phyloP scores from a whole-genome alignment of 1,284 basidiomycete species.

The Pseudozyma flocculosa region DNA sequence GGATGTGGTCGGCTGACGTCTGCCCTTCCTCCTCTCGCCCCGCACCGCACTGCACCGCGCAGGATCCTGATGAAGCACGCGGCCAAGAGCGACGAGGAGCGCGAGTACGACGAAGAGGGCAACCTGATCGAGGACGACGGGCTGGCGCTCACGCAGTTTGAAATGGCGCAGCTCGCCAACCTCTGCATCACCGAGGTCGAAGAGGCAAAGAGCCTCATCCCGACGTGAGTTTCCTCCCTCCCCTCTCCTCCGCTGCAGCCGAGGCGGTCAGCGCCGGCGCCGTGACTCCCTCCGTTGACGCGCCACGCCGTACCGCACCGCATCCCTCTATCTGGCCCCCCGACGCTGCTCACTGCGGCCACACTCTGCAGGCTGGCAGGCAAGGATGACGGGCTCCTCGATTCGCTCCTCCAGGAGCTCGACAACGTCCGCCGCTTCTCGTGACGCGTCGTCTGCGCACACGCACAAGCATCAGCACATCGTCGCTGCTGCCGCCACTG shows the following conservation, averaged over 20 bases:
- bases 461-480: too few species aligned
- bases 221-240: constrained; percentile 62
- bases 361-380: constrained; percentile 68
- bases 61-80: constrained; percentile 37
- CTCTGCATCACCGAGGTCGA: constrained; percentile 82
- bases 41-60: neutral
- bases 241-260: too few species aligned
- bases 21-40: neutral
- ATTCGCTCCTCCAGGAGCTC: constrained; percentile 78
- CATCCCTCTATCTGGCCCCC: too few species aligned
- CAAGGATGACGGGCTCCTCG: constrained; percentile 80
- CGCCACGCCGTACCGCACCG: too few species aligned
- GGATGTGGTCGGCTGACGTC: too few species aligned
- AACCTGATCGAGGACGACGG: constrained; percentile 63
- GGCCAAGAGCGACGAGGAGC: constrained; percentile 23
- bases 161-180: constrained; percentile 88
- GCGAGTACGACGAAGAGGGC: constrained; percentile 27
- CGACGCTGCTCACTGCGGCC: too few species aligned
- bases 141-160: constrained; percentile 78
- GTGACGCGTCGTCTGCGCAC: too few species aligned
- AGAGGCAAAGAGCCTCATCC: constrained; percentile 85
- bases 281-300: too few species aligned
- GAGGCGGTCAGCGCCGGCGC: too few species aligned
- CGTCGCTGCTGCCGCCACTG: too few species aligned
- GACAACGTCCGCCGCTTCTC: constrained; percentile 81